phyloP scores from a whole-genome alignment of 108 stramenopile genomes.

The Cyclotella kingstonii region DNA sequence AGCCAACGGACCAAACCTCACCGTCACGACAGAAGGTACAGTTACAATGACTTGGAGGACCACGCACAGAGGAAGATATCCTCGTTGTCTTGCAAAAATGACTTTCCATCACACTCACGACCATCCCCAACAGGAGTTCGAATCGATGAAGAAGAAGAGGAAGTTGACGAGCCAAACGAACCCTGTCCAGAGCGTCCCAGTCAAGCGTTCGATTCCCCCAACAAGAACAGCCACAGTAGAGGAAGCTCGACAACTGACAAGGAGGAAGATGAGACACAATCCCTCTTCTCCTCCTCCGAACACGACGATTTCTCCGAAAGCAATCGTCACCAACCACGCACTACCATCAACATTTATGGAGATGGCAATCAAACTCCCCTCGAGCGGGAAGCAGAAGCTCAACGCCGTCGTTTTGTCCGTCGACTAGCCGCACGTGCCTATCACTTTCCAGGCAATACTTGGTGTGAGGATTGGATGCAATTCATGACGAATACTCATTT shows the following conservation, averaged over 20 bases:
- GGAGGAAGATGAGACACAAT: slow-evolving; percentile 1
- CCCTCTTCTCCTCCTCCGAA: slow-evolving; percentile 11
- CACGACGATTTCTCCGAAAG: neutral
- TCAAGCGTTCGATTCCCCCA: neutral
- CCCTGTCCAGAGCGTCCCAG: too few relatives aligned
- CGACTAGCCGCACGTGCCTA: slow-evolving; percentile 48
- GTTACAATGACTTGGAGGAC: too few relatives aligned
- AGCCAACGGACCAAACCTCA: too few relatives aligned
- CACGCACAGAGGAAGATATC: too few relatives aligned
- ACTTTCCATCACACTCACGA: too few relatives aligned
- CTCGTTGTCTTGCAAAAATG: too few relatives aligned
- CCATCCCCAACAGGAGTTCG: too few relatives aligned
- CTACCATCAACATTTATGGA: slow-evolving; percentile 20
- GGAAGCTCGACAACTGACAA: neutral
- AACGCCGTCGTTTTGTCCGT: slow-evolving; percentile 30
- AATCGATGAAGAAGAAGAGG: too few relatives aligned
- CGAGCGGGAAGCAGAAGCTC: slow-evolving; percentile 33
- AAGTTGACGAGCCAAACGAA: too few relatives aligned
- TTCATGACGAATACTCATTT: slow-evolving; percentile 78
- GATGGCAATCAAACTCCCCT: slow-evolving; percentile 41
- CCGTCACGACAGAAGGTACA: too few relatives aligned
- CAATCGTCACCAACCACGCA: neutral
- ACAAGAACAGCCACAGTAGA: neutral
- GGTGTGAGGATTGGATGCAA: slow-evolving; percentile 68
- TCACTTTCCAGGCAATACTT: slow-evolving; percentile 66